These are phyloP conservation scores for Paradendryphiella salina DNA, from an alignment of 2,329 filamentous ascomycete genomes.

Conservation along the genomic window DNA sequence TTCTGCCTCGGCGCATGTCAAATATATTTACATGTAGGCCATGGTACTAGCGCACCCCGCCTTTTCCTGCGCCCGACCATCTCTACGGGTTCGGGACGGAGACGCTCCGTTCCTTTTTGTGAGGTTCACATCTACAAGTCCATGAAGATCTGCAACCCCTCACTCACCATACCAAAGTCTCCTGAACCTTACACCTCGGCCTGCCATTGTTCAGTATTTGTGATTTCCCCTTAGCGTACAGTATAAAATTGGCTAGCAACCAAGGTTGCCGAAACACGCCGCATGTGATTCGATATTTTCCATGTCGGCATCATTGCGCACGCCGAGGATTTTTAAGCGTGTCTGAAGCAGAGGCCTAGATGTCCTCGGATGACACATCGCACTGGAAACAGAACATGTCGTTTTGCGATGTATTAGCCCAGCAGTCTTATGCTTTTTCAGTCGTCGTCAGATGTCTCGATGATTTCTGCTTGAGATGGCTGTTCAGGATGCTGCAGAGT, in stretches of 20 bases:
- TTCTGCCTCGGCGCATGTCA: neutral
- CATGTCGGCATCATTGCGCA: conserved; percentile 3
- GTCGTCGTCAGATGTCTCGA: conserved; percentile 37
- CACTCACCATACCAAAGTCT: neutral
- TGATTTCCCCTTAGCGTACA: neutral
- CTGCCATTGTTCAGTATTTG: neutral
- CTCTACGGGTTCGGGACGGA: neutral
- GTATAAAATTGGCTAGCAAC: neutral
- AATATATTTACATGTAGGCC: neutral
- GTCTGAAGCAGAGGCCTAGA: conserved; percentile 5
- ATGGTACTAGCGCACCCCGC: conserved; percentile 7
- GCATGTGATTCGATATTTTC: conserved; percentile 3
- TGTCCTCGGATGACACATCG: neutral
- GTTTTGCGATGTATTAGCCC: neutral
- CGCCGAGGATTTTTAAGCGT: conserved; percentile 1
- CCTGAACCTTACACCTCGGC: neutral
- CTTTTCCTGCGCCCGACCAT: neutral
- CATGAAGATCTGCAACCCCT: neutral
- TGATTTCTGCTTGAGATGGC: conserved; percentile 35
- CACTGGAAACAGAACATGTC: neutral
- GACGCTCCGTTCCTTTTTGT: neutral
- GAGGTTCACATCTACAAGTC: neutral
- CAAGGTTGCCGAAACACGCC: conserved; percentile 12
- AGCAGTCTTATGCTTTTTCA: neutral
- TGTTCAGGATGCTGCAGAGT: conserved; percentile 24